These are phyloP conservation scores for Cercospora sojina DNA, from an alignment of 2,329 filamentous ascomycete genomes.

Conservation along the genomic window DNA sequence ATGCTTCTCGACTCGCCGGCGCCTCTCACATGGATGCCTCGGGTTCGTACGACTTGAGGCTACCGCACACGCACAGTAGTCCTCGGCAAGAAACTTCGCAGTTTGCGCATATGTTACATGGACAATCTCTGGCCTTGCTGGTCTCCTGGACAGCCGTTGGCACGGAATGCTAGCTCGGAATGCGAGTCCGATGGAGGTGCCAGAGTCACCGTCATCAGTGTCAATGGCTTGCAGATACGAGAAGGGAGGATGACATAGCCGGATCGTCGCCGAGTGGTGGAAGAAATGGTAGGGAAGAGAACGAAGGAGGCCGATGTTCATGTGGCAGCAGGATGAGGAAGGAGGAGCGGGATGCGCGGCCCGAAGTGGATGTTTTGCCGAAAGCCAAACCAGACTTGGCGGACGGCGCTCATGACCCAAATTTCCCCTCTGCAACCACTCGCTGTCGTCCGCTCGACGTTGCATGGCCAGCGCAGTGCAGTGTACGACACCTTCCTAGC, in stretches of 20 bases:
- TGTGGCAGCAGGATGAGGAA: background rate
- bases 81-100: background rate
- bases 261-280: background rate
- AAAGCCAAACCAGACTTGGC: background rate
- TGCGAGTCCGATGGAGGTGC: background rate
- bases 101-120: background rate
- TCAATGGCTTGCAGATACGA: background rate
- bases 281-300: background rate
- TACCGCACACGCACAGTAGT: background rate
- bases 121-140: background rate
- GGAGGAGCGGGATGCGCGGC: background rate
- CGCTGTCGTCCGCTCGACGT: conserved; percentile 8
- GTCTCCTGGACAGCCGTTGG: background rate
- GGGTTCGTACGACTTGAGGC: background rate
- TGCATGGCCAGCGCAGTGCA: conserved; percentile 3
- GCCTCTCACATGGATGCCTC: background rate
- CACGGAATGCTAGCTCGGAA: background rate
- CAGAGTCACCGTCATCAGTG: background rate
- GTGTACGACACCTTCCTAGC: conserved; percentile 10
- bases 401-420: conserved; percentile 6
- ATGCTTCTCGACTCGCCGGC: no score
- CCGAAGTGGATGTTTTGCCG: background rate
- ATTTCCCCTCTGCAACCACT: conserved; percentile 13
- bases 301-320: background rate
- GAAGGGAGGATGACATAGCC: background rate